Conservation (phyloP, 2,329 filamentous ascomycete genomes). For the Xylariaceae sp. region DNA sequence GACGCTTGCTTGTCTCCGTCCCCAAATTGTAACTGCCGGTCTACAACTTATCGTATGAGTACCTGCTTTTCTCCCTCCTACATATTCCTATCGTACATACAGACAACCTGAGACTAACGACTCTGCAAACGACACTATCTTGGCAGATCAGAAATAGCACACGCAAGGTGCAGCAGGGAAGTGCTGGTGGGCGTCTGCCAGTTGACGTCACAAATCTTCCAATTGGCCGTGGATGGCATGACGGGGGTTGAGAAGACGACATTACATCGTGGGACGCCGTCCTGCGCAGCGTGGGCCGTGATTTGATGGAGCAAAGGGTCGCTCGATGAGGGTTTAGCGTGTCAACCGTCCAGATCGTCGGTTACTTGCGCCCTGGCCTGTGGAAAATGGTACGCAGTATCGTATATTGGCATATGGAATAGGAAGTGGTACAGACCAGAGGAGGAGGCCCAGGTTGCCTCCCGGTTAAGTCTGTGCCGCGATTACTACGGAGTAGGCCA, state of each 20-base stretch:
- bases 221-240: constrained; percentile 14
- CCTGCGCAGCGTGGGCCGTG: no score
- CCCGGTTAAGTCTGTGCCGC: not conserved
- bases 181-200: not conserved
- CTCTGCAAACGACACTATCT: no score
- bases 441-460: not conserved
- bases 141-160: not conserved
- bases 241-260: not conserved
- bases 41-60: no score
- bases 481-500: not conserved
- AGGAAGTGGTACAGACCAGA: not conserved
- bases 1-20: no score
- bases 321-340: not conserved
- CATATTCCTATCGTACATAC: no score
- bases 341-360: not conserved
- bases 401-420: not conserved
- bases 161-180: not conserved
- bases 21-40: no score
- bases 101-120: no score
- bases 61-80: no score
- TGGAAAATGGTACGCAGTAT: no score
- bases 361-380: not conserved
- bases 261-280: not conserved
- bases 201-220: constrained; percentile 12
- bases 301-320: not conserved